Evolutionary conservation across 306 rosid species (phyloP).

Genomic region (peach (Prunus persica)): Prunus_persica_NCBIv2 NC_034009.1:14501001-14501500

Average conservation of each 20-base stretch:
- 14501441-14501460: not conserved
- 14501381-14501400: not conserved
- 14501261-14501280: constrained; percentile 91
- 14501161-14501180: constrained; percentile 7
- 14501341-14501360: not conserved
- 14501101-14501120: not conserved
- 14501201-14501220: not conserved
- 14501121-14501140: not conserved
- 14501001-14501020: too few relatives aligned
- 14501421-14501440: not conserved
- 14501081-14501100: constrained; percentile 10
- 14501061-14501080: not conserved
- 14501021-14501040: not conserved
- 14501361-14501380: not conserved
- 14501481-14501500: not conserved
- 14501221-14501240: constrained; percentile 74
- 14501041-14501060: not conserved
- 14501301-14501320: constrained; percentile 82
- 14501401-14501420: not conserved
- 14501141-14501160: not conserved
- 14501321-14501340: constrained; percentile 19
- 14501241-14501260: constrained; percentile 97
- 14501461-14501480: not conserved
- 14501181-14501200: constrained; percentile 6
- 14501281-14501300: constrained; percentile 92